phyloP scores from a whole-genome alignment of 768 basidiomycete genomes.

The Rhizopogon vesiculosus region DNA sequence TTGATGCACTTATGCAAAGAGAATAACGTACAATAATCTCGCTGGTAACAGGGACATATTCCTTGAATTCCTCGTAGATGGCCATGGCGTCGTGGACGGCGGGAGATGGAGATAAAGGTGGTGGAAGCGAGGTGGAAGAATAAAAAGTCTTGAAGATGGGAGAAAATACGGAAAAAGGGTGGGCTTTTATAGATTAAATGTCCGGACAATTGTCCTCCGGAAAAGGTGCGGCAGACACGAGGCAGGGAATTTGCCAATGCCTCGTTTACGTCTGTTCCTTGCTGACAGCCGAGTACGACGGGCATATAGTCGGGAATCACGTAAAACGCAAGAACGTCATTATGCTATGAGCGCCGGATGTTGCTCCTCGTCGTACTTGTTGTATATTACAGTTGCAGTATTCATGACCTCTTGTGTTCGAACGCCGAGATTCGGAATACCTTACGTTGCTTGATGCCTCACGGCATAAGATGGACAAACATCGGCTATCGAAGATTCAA shows the following conservation, averaged over 20 bases:
- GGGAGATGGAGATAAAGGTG: constrained; percentile 8
- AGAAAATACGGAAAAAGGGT: constrained; percentile 11
- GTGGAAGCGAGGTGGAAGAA: constrained; percentile 20
- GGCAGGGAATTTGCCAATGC: constrained; percentile 32
- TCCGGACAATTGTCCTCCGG: constrained; percentile 16
- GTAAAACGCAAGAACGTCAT: constrained; percentile 6
- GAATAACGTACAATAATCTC: constrained; percentile 31
- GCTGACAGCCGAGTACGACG: constrained; percentile 7
- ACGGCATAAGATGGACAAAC: not conserved
- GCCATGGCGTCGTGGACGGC: constrained; percentile 31
- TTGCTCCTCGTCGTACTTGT: not conserved
- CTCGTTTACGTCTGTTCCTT: constrained; percentile 2
- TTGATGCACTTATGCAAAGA: not conserved
- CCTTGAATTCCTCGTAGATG: constrained; percentile 28
- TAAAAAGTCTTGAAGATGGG: constrained; percentile 18
- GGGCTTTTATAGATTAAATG: constrained; percentile 51
- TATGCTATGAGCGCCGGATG: not conserved
- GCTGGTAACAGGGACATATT: constrained; percentile 15
- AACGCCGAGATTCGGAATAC: not conserved
- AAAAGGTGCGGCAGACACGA: constrained; percentile 49
- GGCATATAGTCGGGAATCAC: not conserved
- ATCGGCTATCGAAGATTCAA: constrained; percentile 15
- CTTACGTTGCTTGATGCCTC: too few relatives aligned
- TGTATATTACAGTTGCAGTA: not conserved
- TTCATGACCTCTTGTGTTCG: not conserved